Evolutionary conservation across 2,329 filamentous ascomycete species (phyloP).

Genomic region (Aspergillus oerlinghausenensis): DNA sequence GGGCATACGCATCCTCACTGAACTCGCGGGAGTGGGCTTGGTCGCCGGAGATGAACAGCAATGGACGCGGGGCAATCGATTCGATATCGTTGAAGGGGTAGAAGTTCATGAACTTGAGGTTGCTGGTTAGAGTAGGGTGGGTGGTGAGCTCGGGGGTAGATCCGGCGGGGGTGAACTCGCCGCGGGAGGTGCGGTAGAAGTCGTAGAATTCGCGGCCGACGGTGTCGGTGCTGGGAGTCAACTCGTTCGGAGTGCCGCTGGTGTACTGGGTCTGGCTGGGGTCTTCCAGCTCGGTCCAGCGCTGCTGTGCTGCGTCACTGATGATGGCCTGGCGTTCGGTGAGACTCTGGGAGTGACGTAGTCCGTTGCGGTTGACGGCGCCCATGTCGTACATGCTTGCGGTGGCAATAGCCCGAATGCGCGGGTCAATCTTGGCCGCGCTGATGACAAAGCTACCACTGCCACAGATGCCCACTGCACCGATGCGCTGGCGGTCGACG

Average conservation of each 20-base stretch:
- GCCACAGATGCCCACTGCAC: conserved; percentile 25
- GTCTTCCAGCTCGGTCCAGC: not conserved
- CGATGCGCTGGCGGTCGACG: conserved; percentile 24
- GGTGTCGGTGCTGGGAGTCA: conserved; percentile 15
- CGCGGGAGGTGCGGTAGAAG: conserved; percentile 28
- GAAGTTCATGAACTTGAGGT: conserved; percentile 27
- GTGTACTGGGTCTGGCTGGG: not conserved
- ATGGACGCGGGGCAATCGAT: conserved; percentile 22
- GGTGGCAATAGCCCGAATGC: conserved; percentile 16
- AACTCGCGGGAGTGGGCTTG: conserved; percentile 12
- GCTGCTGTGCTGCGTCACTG: conserved; percentile 13
- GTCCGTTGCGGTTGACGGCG: conserved; percentile 7
- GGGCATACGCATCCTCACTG: conserved; percentile 10
- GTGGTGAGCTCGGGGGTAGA: conserved; percentile 16
- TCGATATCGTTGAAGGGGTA: conserved; percentile 17
- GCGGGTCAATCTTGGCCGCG: conserved; percentile 31
- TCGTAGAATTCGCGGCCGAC: conserved; percentile 28
- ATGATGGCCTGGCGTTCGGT: conserved; percentile 12
- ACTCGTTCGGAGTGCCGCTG: conserved; percentile 15
- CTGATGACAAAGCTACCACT: conserved; percentile 26
- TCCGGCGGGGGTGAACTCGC: too few relatives aligned
- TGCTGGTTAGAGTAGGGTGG: conserved; percentile 25
- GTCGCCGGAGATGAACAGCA: conserved; percentile 20
- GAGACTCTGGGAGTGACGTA: conserved; percentile 9
- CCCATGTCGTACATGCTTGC: conserved; percentile 14